A percentile compares a stretch with the other conserved stretches of the same genome.
These are phyloP conservation scores for Xanthoceras sorbifolium DNA, from an alignment of 345 rosid genomes.

Conservation along the genomic window DNA sequence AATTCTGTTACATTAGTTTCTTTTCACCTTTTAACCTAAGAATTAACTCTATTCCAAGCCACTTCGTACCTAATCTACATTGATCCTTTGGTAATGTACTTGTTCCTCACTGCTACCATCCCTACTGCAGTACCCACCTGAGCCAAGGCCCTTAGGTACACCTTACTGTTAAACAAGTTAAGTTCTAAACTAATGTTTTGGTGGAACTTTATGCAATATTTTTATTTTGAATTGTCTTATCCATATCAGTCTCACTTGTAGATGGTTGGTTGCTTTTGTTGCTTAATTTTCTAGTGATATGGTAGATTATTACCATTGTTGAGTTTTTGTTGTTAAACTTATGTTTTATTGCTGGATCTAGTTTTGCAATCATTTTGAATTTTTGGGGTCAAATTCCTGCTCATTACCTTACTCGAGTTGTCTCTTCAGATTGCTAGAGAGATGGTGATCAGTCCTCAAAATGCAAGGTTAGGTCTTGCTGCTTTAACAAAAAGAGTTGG, in stretches of 20 bases:
- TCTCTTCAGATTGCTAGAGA: conserved; percentile 85
- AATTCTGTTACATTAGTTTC: neutral
- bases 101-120: too few relatives aligned
- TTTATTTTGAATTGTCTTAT: too few relatives aligned
- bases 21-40: neutral
- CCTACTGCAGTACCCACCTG: too few relatives aligned
- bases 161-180: too few relatives aligned
- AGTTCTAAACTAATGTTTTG: too few relatives aligned
- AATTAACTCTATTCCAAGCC: neutral
- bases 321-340: neutral
- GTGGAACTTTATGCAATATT: too few relatives aligned
- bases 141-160: too few relatives aligned
- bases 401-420: conserved; percentile 8
- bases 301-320: too few relatives aligned
- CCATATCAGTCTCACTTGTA: too few relatives aligned
- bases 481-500: conserved; percentile 76
- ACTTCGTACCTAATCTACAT: neutral
- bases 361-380: neutral
- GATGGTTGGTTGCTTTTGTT: too few relatives aligned
- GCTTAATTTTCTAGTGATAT: too few relatives aligned
- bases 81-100: neutral
- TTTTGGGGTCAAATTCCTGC: conserved; percentile 10
- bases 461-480: conserved; percentile 75
- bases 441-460: conserved; percentile 97
- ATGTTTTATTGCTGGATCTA: conserved; percentile 5